Conservation (phyloP, 1,284 basidiomycete genomes). For the Farysia itapuensis region DNA sequence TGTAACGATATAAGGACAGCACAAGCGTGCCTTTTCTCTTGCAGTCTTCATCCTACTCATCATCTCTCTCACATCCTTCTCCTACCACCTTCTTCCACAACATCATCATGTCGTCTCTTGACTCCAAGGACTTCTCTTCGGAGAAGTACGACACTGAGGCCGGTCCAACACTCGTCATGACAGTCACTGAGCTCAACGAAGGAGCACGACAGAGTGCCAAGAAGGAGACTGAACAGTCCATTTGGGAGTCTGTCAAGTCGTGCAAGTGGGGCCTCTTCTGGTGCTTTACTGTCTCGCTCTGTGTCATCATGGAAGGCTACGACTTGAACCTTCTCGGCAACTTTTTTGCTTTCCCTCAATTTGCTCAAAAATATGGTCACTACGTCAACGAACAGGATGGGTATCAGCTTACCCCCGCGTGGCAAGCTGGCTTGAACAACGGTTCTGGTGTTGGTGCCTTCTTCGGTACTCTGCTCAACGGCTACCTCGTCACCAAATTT, state of each 20-base stretch:
- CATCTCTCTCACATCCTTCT: too few relatives aligned
- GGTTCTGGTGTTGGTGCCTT: constrained; percentile 8
- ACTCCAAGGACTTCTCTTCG: too few relatives aligned
- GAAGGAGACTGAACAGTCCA: background rate
- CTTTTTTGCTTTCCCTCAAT: background rate
- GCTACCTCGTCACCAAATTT: constrained; percentile 3
- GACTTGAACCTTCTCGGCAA: background rate
- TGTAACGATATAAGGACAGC: too few relatives aligned
- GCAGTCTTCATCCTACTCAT: too few relatives aligned
- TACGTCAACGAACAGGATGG: background rate
- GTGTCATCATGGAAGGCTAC: constrained; percentile 1
- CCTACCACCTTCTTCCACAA: too few relatives aligned
- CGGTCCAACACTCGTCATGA: background rate
- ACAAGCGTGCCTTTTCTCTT: too few relatives aligned
- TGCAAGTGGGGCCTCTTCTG: background rate
- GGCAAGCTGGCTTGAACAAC: constrained; percentile 61
- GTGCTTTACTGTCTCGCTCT: background rate
- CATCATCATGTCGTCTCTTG: too few relatives aligned
- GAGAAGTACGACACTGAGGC: background rate
- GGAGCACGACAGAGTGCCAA: background rate
- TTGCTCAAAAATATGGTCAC: background rate
- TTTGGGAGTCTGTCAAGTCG: background rate
- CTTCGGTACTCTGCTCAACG: constrained; percentile 15
- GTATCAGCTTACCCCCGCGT: constrained; percentile 26
- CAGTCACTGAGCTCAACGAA: background rate